Evolutionary conservation across 805 yeast species (phyloP).

Genomic region (Myxozyma sirexii): DNA sequence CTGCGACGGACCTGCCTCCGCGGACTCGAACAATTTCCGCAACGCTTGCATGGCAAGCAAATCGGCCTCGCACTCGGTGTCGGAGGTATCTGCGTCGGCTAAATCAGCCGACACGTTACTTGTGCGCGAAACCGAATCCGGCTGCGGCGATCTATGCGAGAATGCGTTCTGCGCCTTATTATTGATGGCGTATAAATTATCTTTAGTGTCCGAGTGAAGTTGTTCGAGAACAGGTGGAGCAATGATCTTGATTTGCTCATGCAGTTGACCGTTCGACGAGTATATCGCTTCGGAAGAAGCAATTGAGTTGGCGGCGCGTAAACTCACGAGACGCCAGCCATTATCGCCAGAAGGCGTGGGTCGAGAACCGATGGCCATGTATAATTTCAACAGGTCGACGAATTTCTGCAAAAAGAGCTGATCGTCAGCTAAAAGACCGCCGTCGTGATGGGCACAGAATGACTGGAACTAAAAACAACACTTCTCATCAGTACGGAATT

Average conservation of each 20-base stretch:
- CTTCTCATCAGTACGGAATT: background rate
- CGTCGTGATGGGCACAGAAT: constrained; percentile 58
- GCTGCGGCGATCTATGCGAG: background rate
- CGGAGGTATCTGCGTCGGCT: constrained; percentile 7
- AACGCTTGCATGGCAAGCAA: constrained; percentile 48
- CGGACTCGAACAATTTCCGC: constrained; percentile 63
- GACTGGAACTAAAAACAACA: constrained; percentile 35
- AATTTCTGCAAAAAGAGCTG: constrained; percentile 56
- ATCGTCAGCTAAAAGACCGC: constrained; percentile 68
- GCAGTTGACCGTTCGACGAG: constrained; percentile 21
- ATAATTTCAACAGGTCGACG: constrained; percentile 41
- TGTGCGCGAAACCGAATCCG: background rate
- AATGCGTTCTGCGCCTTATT: background rate
- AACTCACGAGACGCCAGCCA: constrained; percentile 17
- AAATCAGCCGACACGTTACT: background rate
- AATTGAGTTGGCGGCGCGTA: constrained; percentile 27
- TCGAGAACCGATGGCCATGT: constrained; percentile 24
- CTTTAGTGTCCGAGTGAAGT: constrained; percentile 12
- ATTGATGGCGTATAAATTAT: constrained; percentile 10
- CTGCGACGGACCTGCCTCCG: constrained; percentile 51
- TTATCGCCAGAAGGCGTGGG: constrained; percentile 1
- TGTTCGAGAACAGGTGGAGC: constrained; percentile 24
- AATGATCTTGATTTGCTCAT: constrained; percentile 21
- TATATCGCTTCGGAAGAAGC: constrained; percentile 32
- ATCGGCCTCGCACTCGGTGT: constrained; percentile 12